Percentiles rank a stretch among this genome's conserved stretches.
phyloP scores from a whole-genome alignment of 306 rosid genomes.

The Vicia faba region DNA sequence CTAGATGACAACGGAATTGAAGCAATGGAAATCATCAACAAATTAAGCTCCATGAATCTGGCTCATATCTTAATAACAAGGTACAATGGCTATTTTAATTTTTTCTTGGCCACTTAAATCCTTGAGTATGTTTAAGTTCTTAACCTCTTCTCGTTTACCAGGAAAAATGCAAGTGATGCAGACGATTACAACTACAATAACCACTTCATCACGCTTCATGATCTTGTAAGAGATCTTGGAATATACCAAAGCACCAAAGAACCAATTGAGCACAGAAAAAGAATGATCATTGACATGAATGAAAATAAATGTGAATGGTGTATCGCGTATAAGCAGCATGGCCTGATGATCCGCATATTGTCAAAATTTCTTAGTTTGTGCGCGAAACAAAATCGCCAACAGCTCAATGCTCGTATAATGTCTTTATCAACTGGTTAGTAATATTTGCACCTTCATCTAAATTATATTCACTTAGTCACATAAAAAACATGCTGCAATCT shows the following conservation, averaged over 20 bases:
- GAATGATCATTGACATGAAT: conserved; percentile 44
- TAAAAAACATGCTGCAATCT: background rate
- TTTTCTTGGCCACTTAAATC: background rate
- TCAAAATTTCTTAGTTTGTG: conserved; percentile 44
- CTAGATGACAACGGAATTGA: conserved; percentile 44
- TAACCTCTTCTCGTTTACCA: conserved; percentile 38
- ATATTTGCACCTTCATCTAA: background rate
- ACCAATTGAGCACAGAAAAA: conserved; percentile 46
- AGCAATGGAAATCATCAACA: conserved; percentile 39
- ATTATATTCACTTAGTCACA: background rate
- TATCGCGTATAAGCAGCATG: conserved; percentile 25
- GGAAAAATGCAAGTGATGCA: conserved; percentile 46
- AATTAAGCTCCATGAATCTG: conserved; percentile 47
- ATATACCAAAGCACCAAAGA: conserved; percentile 40
- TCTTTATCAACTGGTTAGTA: conserved; percentile 68
- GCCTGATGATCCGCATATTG: conserved; percentile 30
- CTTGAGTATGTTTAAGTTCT: background rate
- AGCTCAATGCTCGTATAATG: conserved; percentile 40
- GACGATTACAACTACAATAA: conserved; percentile 49
- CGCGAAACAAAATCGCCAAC: conserved; percentile 29
- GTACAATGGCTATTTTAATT: conserved; percentile 37
- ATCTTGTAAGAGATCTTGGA: conserved; percentile 67
- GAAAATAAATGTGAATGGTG: conserved; percentile 40
- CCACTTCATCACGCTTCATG: conserved; percentile 54
- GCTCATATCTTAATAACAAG: conserved; percentile 51